Evolutionary conservation across 208 protist species (phyloP).

Genomic region (Leishmania guyanensis): DNA sequence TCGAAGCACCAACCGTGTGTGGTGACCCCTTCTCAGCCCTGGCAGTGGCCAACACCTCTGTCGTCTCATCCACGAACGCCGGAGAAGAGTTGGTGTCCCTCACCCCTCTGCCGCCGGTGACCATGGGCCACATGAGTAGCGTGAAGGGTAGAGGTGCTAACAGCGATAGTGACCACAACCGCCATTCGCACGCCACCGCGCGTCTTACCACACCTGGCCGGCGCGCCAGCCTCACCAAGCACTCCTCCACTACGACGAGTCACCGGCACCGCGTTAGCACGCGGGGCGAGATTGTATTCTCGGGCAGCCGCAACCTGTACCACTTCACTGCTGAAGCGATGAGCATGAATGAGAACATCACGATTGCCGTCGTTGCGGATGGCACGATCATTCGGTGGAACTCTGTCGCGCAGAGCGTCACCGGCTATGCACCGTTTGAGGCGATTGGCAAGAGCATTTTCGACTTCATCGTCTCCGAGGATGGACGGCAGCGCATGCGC

Average conservation of each 20-base stretch:
- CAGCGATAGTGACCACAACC: not conserved
- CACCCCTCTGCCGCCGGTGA: not conserved
- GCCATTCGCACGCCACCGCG: conserved; percentile 14
- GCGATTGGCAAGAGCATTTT: conserved; percentile 80
- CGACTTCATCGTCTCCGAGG: conserved; percentile 53
- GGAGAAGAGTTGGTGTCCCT: conserved; percentile 1
- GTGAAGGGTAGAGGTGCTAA: not conserved
- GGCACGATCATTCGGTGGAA: conserved; percentile 92
- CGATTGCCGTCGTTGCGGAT: conserved; percentile 78
- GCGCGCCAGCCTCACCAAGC: conserved; percentile 14
- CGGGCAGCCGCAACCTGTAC: conserved; percentile 79
- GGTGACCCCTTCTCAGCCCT: not conserved
- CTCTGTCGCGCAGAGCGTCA: conserved; percentile 51
- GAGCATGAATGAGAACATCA: conserved; percentile 46
- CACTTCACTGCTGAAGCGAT: conserved; percentile 72
- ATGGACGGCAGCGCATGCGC: conserved; percentile 45
- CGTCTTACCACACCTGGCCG: conserved; percentile 12
- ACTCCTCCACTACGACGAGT: conserved; percentile 19
- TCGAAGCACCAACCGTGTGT: conserved; percentile 10
- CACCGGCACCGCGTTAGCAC: conserved; percentile 40
- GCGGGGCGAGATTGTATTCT: conserved; percentile 81
- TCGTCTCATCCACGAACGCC: conserved; percentile 3
- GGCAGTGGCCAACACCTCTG: conserved; percentile 1
- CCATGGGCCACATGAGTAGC: not conserved
- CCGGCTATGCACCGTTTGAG: conserved; percentile 59